Conservation (phyloP, 106 monocot genomes). For the Apostasia ramifera region DNA sequence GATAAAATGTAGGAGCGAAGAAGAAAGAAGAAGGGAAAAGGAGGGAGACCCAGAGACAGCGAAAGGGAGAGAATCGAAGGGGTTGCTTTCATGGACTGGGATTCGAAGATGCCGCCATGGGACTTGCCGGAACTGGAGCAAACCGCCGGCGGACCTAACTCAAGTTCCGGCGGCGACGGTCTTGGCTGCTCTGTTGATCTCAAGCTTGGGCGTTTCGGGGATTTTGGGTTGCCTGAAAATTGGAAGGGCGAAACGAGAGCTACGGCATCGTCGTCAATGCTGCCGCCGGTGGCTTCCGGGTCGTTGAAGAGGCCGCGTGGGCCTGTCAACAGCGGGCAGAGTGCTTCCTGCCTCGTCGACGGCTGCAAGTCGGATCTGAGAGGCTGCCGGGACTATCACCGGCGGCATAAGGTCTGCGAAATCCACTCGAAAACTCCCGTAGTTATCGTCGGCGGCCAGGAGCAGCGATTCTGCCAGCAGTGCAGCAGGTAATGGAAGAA, state of each 20-base stretch:
- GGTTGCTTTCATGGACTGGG: constrained; percentile 53
- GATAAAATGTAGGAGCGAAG: too few relatives aligned
- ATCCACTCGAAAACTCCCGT: constrained; percentile 16
- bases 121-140: constrained; percentile 46
- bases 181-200: constrained; percentile 39
- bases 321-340: constrained; percentile 13
- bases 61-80: neutral
- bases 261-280: neutral
- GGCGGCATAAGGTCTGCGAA: constrained; percentile 23
- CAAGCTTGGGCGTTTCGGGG: constrained; percentile 38
- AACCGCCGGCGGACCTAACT: constrained; percentile 13
- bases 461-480: constrained; percentile 62
- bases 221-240: constrained; percentile 14
- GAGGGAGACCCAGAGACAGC: neutral
- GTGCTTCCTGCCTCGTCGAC: constrained; percentile 28
- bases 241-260: constrained; percentile 21
- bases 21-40: too few relatives aligned
- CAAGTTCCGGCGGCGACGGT: constrained; percentile 6
- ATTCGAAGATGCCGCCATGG: constrained; percentile 58
- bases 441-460: constrained; percentile 31
- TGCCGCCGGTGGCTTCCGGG: constrained; percentile 11
- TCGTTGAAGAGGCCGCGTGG: constrained; percentile 27
- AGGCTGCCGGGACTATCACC: constrained; percentile 8
- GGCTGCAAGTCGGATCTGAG: constrained; percentile 51
- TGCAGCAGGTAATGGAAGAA: constrained; percentile 44